These are phyloP conservation scores for Cryoendolithus antarcticus DNA, from an alignment of 2,329 filamentous ascomycete species.

Conservation along the genomic window DNA sequence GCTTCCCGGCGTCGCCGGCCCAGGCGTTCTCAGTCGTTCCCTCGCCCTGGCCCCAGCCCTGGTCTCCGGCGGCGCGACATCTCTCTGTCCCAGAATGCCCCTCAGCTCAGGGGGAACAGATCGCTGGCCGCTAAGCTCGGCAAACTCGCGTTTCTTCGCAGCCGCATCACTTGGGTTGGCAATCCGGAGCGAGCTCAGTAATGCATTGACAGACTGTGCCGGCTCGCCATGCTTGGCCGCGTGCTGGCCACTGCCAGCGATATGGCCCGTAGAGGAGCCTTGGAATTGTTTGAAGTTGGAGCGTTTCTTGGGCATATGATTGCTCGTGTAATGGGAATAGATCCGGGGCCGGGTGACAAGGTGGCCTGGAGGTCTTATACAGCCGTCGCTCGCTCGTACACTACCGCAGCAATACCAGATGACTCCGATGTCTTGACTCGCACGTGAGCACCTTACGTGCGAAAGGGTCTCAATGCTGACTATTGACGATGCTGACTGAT, in stretches of 20 bases:
- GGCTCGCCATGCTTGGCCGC: constrained; percentile 10
- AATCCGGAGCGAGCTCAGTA: constrained; percentile 33
- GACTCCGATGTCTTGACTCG: no score
- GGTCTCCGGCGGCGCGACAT: constrained; percentile 33
- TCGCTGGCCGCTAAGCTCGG: constrained; percentile 27
- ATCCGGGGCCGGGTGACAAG: no score
- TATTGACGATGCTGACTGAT: no score
- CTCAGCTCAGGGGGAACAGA: constrained; percentile 34
- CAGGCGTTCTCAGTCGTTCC: constrained; percentile 25
- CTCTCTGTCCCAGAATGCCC: constrained; percentile 33
- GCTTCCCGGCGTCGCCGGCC: constrained; percentile 34
- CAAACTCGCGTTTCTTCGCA: constrained; percentile 31
- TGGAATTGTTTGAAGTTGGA: constrained; percentile 28
- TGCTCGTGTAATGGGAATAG: no score
- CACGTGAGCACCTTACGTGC: no score
- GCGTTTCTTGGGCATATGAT: constrained; percentile 37
- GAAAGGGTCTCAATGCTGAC: no score
- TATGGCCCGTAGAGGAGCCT: constrained; percentile 24
- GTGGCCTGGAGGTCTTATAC: no score
- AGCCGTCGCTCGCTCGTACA: no score
- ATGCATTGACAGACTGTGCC: constrained; percentile 32
- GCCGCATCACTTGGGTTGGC: constrained; percentile 26
- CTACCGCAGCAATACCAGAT: no score
- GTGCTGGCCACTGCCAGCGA: constrained; percentile 12
- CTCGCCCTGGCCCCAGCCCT: constrained; percentile 27